Base-by-base conservation (phyloP, 192 early-diverging fungal species). In the Phlyctochytrium bullatum region DNA sequence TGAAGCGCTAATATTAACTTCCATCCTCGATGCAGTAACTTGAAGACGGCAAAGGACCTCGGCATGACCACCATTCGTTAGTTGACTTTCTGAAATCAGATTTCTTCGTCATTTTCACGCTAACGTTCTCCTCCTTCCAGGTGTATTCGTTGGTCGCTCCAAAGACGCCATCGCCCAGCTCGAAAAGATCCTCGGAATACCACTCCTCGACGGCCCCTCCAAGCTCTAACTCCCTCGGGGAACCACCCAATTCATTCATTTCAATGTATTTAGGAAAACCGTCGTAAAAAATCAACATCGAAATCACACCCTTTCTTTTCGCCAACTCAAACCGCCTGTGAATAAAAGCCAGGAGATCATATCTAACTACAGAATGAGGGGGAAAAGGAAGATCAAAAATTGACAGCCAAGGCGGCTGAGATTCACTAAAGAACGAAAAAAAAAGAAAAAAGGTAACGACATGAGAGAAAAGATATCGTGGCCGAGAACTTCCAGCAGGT, bases 11-110 rank as follows among this genome's bases (percentile, higher is more conserved):
- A 17, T 28, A 40, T 40, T n/a, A 16, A 34, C 20, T 64, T 36
- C 64, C 30, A 52, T 56, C 40, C 10, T 14, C 40, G 51, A n/a
- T 62, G 30, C 56, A 71, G 60, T 2, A 93, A 93, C 53, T 66
- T 93, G 59, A 83, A 86, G 34, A 78, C 89, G 1, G 92, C 93
- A 0, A 75, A 84, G 34, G 69, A 77, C 0, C 76, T 93, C 2
- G 92, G 92, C 30, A 88, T 91, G 83, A 76, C 68, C 0, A 87
- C 88, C 1, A 86, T 95, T 23, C 81, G 84, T 83, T 24, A 28
- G 27, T 14, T 57, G 40, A 10, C 40, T 14, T 50, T 50, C n/a
- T n/a, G n/a, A n/a, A n/a, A n/a, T n/a, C n/a, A n/a, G n/a, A n/a
- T 50, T n/a, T 50, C 40, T 10, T 50, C n/a, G 10, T n/a, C n/a